Evolutionary conservation across 1,284 basidiomycete species (phyloP).

Genomic region (Trichosporon asahii): DNA sequence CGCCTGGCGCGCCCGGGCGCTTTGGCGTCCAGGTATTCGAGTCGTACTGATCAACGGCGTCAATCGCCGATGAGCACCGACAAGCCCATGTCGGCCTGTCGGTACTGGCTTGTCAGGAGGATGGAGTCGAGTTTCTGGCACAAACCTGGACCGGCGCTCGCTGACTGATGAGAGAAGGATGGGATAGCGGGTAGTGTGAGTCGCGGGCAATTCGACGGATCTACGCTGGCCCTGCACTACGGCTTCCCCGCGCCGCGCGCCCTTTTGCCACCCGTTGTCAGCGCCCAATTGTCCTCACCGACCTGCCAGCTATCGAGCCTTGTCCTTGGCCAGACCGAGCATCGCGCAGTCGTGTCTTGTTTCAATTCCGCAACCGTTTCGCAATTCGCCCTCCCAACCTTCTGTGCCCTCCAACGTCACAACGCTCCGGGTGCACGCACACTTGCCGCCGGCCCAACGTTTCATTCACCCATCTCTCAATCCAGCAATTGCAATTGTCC

Average conservation of each 20-base stretch:
- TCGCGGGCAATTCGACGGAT: neutral
- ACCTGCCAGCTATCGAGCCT: too few relatives aligned
- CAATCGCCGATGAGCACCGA: neutral
- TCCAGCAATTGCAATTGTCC: neutral
- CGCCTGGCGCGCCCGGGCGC: too few relatives aligned
- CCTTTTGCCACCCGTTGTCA: too few relatives aligned
- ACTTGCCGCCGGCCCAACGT: neutral
- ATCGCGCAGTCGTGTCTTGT: neutral
- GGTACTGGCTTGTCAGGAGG: too few relatives aligned
- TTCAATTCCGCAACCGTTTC: neutral
- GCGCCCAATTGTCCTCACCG: too few relatives aligned
- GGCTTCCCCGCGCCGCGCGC: too few relatives aligned
- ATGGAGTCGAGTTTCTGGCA: too few relatives aligned
- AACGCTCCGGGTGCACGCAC: neutral
- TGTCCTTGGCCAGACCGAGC: too few relatives aligned
- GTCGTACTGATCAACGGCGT: too few relatives aligned
- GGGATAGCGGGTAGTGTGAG: neutral
- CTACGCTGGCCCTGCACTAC: too few relatives aligned
- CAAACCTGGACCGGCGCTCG: too few relatives aligned
- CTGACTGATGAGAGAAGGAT: neutral
- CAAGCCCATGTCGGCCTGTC: neutral
- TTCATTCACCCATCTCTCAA: neutral
- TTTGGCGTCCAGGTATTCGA: too few relatives aligned
- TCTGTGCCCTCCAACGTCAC: neutral
- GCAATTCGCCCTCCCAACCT: neutral